Base-by-base conservation (phyloP, 495 filamentous ascomycete genomes). In the Annulohypoxylon nitens region DNA sequence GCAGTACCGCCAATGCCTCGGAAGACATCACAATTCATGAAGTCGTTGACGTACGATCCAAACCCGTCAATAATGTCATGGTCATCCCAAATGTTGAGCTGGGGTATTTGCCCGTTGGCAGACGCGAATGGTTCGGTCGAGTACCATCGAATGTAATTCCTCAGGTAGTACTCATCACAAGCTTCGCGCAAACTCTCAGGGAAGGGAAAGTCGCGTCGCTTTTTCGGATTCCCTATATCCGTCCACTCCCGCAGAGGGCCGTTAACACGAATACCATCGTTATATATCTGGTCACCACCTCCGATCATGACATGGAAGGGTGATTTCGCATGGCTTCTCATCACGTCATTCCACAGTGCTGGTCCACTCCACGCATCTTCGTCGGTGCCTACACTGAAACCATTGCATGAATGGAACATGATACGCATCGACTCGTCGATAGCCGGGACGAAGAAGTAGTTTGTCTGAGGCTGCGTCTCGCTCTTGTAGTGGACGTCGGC, bases 251-350 rank as follows among this genome's bases (percentile, higher is more conserved):
- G 87, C 58, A 98, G 83, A 0, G 95, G 94, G 0, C 94, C 94
- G 45, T 88, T 83, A 0, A 97, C 93, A 58, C 95, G 88, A 62
- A 98, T 91, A 7, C 92, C 90, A 72, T 97, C 95, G 78, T 96
- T 95, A 81, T 97, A 98, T 77, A 97, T 94, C 81, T 97, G 95
- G 74, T 97, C 95, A 63, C 95, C 95, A 43, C 95, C 95, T 30
- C 95, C 95, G 73, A 98, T 90, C 93, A 97, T 97, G 74, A 97
- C 93, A 78, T 97, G 95, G 81, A 97, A 94, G 14, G 95, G 93
- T 71, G 85, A 85, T 80, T 91, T 82, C 65, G 92, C 88, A 59
- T 86, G 84, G 26, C 89, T 83, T 61, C 94, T 87, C 75, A 94
- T 79, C 11, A 97, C 95, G 74, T 97, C 94, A 71, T 97, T 95